phyloP scores from a whole-genome alignment of 1,284 basidiomycete genomes.

The Leccinum angustisporum region DNA sequence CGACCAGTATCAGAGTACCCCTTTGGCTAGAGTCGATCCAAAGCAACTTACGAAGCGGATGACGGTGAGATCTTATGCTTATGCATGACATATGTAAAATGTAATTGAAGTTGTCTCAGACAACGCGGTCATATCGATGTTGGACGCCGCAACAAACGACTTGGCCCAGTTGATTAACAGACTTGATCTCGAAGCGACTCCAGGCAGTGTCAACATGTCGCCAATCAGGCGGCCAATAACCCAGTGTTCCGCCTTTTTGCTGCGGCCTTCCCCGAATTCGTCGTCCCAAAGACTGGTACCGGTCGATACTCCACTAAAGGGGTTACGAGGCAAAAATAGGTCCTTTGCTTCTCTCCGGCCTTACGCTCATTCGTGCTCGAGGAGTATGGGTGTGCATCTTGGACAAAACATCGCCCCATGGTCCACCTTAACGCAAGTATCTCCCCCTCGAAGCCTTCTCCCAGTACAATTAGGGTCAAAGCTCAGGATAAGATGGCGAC shows the following conservation, averaged over 20 bases:
- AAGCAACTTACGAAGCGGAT: conserved; percentile 52
- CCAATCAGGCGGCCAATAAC: no score
- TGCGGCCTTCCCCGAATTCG: background rate
- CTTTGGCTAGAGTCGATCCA: conserved; percentile 47
- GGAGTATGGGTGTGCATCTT: conserved; percentile 33
- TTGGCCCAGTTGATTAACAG: conserved; percentile 72
- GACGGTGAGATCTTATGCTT: conserved; percentile 35
- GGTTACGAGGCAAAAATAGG: conserved; percentile 38
- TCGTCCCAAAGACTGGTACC: conserved; percentile 8
- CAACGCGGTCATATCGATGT: conserved; percentile 60
- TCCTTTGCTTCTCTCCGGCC: conserved; percentile 61
- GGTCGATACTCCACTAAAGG: conserved; percentile 43
- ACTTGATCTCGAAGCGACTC: conserved; percentile 73
- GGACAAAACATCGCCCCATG: conserved; percentile 67
- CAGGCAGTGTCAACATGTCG: conserved; percentile 51
- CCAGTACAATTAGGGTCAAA: conserved; percentile 12
- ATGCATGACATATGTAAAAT: background rate
- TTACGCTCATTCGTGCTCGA: conserved; percentile 52
- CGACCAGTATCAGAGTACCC: conserved; percentile 74
- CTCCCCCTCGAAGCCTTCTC: conserved; percentile 44
- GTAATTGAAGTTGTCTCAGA: conserved; percentile 15
- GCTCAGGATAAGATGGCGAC: conserved; percentile 18
- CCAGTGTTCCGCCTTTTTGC: conserved; percentile 24
- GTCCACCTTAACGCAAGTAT: conserved; percentile 51
- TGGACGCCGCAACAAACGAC: conserved; percentile 76